Conservation (phyloP, 75 land plant species). For the Sequoiadendron giganteum region DNA sequence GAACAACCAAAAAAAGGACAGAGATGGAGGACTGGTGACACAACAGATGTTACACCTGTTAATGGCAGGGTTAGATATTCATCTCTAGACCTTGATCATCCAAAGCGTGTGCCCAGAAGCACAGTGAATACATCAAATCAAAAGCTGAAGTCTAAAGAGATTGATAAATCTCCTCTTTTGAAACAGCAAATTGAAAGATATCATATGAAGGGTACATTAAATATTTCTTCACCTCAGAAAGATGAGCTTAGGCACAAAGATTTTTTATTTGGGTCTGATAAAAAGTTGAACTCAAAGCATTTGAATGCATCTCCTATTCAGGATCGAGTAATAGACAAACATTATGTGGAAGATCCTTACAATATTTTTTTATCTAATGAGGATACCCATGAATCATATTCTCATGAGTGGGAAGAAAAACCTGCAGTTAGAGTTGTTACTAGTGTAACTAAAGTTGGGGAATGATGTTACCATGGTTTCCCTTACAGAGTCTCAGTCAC, state of each 20-base stretch:
- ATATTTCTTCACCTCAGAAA: not conserved
- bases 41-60: constrained; percentile 11
- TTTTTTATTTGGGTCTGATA: not conserved
- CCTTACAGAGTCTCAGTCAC: too few relatives aligned
- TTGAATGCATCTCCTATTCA: not conserved
- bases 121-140: too few relatives aligned
- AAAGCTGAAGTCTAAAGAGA: too few relatives aligned
- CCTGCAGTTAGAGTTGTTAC: constrained; percentile 31
- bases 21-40: constrained; percentile 25
- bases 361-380: constrained; percentile 14
- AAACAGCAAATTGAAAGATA: too few relatives aligned
- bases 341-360: constrained; percentile 2
- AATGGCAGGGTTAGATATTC: constrained; percentile 35
- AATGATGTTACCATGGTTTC: too few relatives aligned
- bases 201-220: too few relatives aligned
- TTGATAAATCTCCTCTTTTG: too few relatives aligned
- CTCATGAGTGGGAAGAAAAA: constrained; percentile 58
- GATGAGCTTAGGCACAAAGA: not conserved
- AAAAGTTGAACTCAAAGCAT: not conserved
- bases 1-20: constrained; percentile 37
- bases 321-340: not conserved
- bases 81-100: constrained; percentile 14
- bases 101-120: too few relatives aligned
- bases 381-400: constrained; percentile 24
- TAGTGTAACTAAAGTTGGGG: not conserved